Percentiles rank a stretch among this genome's conserved stretches.
Evolutionary conservation across 2,329 filamentous ascomycete genomes (phyloP).

Genomic region (Trichophyton verrucosum): DNA sequence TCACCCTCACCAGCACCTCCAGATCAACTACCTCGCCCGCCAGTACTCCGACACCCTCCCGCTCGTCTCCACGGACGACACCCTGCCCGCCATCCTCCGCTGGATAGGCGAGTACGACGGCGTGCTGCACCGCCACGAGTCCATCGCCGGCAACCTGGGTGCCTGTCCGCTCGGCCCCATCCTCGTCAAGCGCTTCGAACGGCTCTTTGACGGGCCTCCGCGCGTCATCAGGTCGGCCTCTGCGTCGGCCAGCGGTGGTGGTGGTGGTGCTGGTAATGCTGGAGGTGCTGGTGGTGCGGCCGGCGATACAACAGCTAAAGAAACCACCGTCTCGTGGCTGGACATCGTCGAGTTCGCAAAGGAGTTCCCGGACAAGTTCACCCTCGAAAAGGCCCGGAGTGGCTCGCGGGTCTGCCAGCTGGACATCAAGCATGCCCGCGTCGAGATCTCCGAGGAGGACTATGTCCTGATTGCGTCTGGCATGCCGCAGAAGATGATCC

Average conservation of each 20-base stretch:
- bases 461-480: slow-evolving; percentile 74
- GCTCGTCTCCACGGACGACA: slow-evolving; percentile 53
- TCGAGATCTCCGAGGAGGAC: slow-evolving; percentile 81
- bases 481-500: slow-evolving; percentile 68
- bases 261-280: no score
- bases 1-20: slow-evolving; percentile 43
- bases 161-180: slow-evolving; percentile 72
- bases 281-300: no score
- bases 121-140: slow-evolving; percentile 73
- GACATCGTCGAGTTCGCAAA: slow-evolving; percentile 78
- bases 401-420: slow-evolving; percentile 67
- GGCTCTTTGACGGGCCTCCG: slow-evolving; percentile 71
- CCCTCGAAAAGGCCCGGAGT: slow-evolving; percentile 55
- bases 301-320: slow-evolving; percentile 25
- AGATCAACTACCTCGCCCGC: slow-evolving; percentile 56
- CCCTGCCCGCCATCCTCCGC: slow-evolving; percentile 58
- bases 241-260: no score
- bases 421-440: slow-evolving; percentile 63
- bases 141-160: slow-evolving; percentile 71
- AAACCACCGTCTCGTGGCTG: slow-evolving; percentile 61
- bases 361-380: slow-evolving; percentile 65
- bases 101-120: slow-evolving; percentile 73
- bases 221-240: slow-evolving; percentile 44
- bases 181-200: slow-evolving; percentile 72
- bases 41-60: slow-evolving; percentile 51